Evolutionary conservation across 2,329 filamentous ascomycete species (phyloP).

Genomic region (Aspergillus brunneoviolaceus): DNA sequence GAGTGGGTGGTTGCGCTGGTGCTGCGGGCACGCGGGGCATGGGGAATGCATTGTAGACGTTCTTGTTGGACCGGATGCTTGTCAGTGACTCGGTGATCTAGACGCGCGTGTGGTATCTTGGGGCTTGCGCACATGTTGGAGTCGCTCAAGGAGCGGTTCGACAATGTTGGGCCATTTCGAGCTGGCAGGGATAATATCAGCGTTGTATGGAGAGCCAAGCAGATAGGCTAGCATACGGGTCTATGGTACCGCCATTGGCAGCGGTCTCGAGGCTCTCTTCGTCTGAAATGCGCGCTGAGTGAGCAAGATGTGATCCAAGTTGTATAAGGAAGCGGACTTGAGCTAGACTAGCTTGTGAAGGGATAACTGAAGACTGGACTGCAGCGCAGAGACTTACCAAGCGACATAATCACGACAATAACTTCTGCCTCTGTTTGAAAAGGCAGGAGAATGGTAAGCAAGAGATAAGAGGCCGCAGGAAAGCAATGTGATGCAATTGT

Average conservation of each 20-base stretch:
- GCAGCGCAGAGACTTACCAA: slow-evolving; percentile 17
- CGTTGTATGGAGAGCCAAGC: background rate
- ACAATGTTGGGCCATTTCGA: slow-evolving; percentile 68
- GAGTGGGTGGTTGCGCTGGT: slow-evolving; percentile 22
- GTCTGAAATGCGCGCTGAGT: slow-evolving; percentile 31
- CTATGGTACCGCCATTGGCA: slow-evolving; percentile 59
- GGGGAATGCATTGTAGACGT: slow-evolving; percentile 72
- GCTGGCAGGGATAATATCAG: slow-evolving; percentile 49
- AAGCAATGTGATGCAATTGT: no score
- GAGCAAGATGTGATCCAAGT: background rate
- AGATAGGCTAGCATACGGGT: slow-evolving; percentile 49
- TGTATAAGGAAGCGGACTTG: background rate
- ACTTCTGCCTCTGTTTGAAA: background rate
- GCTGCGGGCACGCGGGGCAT: slow-evolving; percentile 58
- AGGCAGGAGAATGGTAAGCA: slow-evolving; percentile 8
- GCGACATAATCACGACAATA: slow-evolving; percentile 27
- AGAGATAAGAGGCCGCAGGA: background rate
- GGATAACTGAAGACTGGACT: background rate
- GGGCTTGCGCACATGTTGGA: slow-evolving; percentile 59
- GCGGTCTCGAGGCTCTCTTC: slow-evolving; percentile 57
- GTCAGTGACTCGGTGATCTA: background rate
- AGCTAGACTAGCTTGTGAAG: background rate
- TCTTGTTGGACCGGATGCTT: slow-evolving; percentile 51
- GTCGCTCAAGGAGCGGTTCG: slow-evolving; percentile 62
- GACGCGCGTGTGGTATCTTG: background rate